Conservation (phyloP, 140 eudicot species). For the Senecio squalidus region DNA sequence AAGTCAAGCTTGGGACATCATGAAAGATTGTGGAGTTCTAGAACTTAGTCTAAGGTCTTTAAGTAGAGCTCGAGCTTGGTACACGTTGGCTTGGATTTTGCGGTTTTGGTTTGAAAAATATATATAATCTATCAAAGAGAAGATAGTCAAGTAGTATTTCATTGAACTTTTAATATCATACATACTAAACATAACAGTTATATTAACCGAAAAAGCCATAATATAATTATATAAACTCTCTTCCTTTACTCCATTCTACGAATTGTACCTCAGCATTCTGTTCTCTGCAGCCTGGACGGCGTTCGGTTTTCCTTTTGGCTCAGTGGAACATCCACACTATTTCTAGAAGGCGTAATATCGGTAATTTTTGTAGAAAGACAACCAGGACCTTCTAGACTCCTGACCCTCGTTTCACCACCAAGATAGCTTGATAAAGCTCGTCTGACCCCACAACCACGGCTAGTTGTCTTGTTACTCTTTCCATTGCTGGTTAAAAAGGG, state of each 20-base stretch:
- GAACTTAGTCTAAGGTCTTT: too few species aligned
- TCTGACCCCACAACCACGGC: conserved; percentile 85
- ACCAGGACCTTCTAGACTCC: conserved; percentile 50
- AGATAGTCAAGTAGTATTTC: conserved; percentile 10
- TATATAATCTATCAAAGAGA: neutral
- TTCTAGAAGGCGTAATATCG: conserved; percentile 27
- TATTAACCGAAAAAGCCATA: conserved; percentile 6
- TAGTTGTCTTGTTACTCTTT: conserved; percentile 45
- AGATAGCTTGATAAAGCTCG: conserved; percentile 81
- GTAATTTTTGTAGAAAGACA: conserved; percentile 31
- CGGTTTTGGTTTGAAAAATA: neutral
- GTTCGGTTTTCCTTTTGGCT: conserved; percentile 38
- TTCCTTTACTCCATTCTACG: conserved; percentile 1
- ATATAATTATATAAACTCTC: conserved; percentile 12
- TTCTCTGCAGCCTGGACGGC: conserved; percentile 18
- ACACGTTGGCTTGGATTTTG: neutral
- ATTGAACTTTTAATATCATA: conserved; percentile 28
- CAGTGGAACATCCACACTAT: conserved; percentile 22
- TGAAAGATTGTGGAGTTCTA: too few species aligned
- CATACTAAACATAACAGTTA: conserved; percentile 3
- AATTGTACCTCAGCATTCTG: conserved; percentile 21
- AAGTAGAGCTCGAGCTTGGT: too few species aligned
- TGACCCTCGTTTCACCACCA: conserved; percentile 71
- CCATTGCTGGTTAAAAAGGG: conserved; percentile 53
- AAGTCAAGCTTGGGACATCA: too few species aligned